Evolutionary conservation across 2,329 filamentous ascomycete genomes (phyloP).

Genomic region (Apiospora rasikravindrae): DNA sequence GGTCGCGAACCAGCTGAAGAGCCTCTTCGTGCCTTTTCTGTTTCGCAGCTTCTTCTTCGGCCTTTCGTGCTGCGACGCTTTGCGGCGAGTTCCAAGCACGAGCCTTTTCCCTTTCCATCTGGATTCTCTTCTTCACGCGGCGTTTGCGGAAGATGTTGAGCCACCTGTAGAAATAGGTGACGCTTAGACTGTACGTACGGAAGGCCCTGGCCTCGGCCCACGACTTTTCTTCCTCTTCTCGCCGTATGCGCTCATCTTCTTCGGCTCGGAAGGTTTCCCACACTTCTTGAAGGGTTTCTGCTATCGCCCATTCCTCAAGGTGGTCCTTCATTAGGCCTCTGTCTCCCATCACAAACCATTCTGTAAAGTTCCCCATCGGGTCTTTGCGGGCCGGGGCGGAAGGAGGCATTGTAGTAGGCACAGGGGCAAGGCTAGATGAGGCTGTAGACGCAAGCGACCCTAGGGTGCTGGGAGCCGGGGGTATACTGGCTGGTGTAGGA

Average conservation of each 20-base stretch:
- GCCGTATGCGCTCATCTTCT: constrained; percentile 46
- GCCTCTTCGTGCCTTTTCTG: constrained; percentile 30
- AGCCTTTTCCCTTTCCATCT: constrained; percentile 56
- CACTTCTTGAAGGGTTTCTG: constrained; percentile 48
- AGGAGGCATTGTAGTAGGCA: not conserved
- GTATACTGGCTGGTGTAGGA: constrained; percentile 21
- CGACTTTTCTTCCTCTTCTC: constrained; percentile 54
- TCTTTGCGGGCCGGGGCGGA: constrained; percentile 42
- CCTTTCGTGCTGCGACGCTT: constrained; percentile 34
- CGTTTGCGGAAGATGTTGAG: constrained; percentile 53
- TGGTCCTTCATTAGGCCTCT: constrained; percentile 55
- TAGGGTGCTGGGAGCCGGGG: constrained; percentile 18
- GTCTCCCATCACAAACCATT: constrained; percentile 62
- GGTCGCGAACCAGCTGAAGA: constrained; percentile 31
- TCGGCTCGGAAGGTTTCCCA: constrained; percentile 48
- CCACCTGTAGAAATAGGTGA: constrained; percentile 65
- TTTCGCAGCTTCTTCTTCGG: constrained; percentile 28
- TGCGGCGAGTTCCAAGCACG: constrained; percentile 47
- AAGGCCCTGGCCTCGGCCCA: constrained; percentile 55
- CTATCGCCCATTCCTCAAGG: constrained; percentile 52
- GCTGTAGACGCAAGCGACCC: not conserved
- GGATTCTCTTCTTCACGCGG: constrained; percentile 55
- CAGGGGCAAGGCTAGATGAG: constrained; percentile 14
- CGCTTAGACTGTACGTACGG: constrained; percentile 52
- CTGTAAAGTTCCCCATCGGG: constrained; percentile 54